Base-by-base conservation (phyloP, 106 monocot species). In the Vanilla planifolia region DNA sequence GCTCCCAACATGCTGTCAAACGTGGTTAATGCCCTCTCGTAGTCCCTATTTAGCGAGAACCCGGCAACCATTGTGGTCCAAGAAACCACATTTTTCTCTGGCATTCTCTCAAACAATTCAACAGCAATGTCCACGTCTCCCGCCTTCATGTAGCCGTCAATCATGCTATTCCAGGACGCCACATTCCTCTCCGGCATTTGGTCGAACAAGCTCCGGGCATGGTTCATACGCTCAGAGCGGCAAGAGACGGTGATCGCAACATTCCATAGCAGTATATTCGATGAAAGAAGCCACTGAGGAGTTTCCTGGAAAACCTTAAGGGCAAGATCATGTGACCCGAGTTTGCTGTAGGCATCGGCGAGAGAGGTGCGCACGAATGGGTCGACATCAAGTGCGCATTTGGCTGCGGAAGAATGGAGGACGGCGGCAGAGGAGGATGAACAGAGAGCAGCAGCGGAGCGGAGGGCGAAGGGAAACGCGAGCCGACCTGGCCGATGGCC, bases 351-450 rank as follows among this genome's bases (percentile, higher is more conserved):
- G 11, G 64, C 51, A 14, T 73, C 59, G 37, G 60, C 64, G 20
- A 79, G 55, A 30, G 79, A 68, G 22, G 79, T 74, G 5, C 79
- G 68, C 30, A 79, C 79, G 43, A 79, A 79, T 20, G 64, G 56
- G 43, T 79, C 73, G 2, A 74, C 43, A 39, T 64, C 60, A 51
- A 53, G 48, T 28, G 52, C 46, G 29, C 33, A 47, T 34, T 74
- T 74, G 16, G 44, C 17, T 3, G 44, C 41, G 28, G 47, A 14
- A 25, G 40, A 32, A 16, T 43, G 52, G 19, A 67, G 25, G 34
- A 53, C 45, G 29, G 51, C 21, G 2, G 61, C 21, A 36, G 28
- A 22, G 2, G 62, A 14, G 19, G 25, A 11, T 16, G 22, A 43
- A 16, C 30, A 50, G 19, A 75, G 27, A 4, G 55, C 21, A 29